These are phyloP conservation scores for Phaffomyces opuntiae DNA, from an alignment of 805 yeast genomes.

Conservation along the genomic window DNA sequence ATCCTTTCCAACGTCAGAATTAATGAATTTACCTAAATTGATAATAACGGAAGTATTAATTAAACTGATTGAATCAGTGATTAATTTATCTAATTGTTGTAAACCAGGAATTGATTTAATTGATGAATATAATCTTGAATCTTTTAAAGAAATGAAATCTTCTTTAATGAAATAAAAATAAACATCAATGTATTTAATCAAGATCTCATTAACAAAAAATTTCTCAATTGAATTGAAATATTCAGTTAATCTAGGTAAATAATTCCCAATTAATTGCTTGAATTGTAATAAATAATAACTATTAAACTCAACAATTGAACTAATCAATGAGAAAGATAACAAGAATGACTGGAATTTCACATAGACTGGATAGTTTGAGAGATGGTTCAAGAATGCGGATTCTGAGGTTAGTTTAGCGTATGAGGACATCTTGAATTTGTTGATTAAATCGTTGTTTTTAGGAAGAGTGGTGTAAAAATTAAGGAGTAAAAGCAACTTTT, in stretches of 20 bases:
- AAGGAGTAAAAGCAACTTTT: too few species aligned
- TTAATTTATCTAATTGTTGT: neutral
- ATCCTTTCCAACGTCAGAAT: neutral
- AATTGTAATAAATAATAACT: neutral
- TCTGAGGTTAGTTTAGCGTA: neutral
- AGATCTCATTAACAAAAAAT: neutral
- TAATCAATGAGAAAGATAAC: neutral
- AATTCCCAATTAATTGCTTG: neutral
- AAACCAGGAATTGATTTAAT: neutral
- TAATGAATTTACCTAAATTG: neutral
- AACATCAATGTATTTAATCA: conserved; percentile 5
- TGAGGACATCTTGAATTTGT: too few species aligned
- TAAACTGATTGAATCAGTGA: neutral
- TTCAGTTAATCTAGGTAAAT: neutral
- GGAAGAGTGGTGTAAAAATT: too few species aligned
- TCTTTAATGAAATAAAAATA: conserved; percentile 4
- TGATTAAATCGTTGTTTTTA: too few species aligned
- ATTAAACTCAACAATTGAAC: neutral
- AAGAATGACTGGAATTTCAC: neutral
- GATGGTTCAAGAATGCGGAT: neutral
- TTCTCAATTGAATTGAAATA: neutral
- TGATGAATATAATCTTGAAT: neutral
- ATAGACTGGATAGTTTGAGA: neutral
- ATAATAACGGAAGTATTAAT: neutral
- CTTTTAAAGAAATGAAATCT: neutral